Evolutionary conservation across 805 yeast species (phyloP), one percentile per base, ranked within the genome.

Genomic region (Candida suzukii): DNA sequence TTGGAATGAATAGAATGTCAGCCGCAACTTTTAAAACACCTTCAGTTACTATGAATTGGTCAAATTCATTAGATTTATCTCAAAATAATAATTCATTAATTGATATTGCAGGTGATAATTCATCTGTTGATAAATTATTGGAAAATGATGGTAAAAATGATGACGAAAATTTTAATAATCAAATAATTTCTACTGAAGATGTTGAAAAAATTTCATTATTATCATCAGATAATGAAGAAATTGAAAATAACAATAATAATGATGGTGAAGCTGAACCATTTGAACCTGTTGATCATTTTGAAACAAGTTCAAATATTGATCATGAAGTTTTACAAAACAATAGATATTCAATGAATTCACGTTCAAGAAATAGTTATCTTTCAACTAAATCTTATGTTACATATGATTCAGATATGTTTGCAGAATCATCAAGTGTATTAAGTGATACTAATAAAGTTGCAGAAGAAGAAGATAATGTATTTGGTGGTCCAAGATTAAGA

Each of bases 321-420:
- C n/a, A 14, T 29, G 34, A 25, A 18, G 41, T 38, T 19, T 28
- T 10, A 12, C 30, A 39, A 14, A 35, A 43, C 12, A 44, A 41
- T 21, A 42, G 52, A 22, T 48, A 53, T 29, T 60, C 64, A 11
- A 45, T 58, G 11, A 49, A 50, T 16, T 54, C 61, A 21, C 56
- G 57, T 19, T 66, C 76, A 1, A 51, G 63, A 31, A 59, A 55
- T 43, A 67, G 61, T 41, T 49, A 64, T 40, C 65, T 63, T 26
- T 71, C 78, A 1, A 49, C 58, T 3, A 66, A 67, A 44, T 79
- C 84, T 1, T 78, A 77, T 49, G 48, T 78, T 37, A 74, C 82
- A 31, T 80, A 79, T 46, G 83, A 79, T 52, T 78, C 84, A 1
- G 73, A 71, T 1, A 61, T 72, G 34, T 41, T 39, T 9, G 42